These are phyloP conservation scores for Panaeolus cyanescens DNA, from an alignment of 768 basidiomycete species.

Conservation along the genomic window DNA sequence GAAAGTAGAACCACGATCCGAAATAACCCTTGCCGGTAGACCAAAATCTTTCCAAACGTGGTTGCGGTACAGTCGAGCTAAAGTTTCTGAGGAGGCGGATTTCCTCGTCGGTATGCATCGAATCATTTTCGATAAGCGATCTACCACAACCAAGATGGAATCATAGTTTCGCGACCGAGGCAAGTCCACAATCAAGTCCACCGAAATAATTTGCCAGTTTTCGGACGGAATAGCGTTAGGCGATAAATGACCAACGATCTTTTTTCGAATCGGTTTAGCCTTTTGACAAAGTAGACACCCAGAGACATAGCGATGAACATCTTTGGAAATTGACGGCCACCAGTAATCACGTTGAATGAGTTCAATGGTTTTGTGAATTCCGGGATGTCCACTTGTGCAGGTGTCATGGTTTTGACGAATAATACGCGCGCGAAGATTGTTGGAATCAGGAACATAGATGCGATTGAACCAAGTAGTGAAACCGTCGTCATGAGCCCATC, in stretches of 20 bases:
- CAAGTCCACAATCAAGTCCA: constrained; percentile 34
- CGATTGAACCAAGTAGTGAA: background rate
- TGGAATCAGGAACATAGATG: constrained; percentile 3
- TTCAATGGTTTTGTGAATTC: constrained; percentile 5
- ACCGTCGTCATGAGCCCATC: background rate
- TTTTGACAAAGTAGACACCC: constrained; percentile 6
- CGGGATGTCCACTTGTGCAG: constrained; percentile 13
- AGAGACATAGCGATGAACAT: constrained; percentile 19
- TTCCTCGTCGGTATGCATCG: constrained; percentile 18
- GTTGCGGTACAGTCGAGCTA: constrained; percentile 12
- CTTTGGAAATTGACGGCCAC: constrained; percentile 21
- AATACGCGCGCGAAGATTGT: background rate
- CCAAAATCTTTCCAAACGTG: constrained; percentile 26
- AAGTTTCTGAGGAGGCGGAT: constrained; percentile 11
- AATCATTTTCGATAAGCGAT: constrained; percentile 14
- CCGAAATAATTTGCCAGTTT: constrained; percentile 31
- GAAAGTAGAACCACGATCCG: constrained; percentile 29
- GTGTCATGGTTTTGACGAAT: constrained; percentile 5
- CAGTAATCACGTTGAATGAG: constrained; percentile 11
- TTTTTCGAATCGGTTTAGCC: background rate
- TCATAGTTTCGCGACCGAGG: constrained; percentile 28
- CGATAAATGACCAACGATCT: background rate
- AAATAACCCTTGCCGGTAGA: constrained; percentile 20
- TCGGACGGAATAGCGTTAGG: constrained; percentile 7
- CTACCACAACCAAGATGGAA: constrained; percentile 31